Conservation (phyloP, 2,329 filamentous ascomycete species). For the Paracoccidioides lutzii region DNA sequence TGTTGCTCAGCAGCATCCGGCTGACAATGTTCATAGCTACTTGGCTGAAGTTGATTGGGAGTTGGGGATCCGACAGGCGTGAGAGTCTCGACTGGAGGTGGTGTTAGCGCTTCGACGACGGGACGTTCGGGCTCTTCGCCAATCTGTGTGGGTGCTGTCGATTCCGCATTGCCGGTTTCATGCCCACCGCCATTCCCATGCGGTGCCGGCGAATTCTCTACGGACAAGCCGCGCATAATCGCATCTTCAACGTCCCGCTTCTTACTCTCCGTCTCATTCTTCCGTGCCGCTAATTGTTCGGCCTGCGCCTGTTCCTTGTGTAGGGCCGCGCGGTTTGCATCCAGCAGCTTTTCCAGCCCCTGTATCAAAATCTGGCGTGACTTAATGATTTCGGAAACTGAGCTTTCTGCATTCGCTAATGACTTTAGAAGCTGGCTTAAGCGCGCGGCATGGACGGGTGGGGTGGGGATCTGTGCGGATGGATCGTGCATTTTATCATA, state of each 20-base stretch:
- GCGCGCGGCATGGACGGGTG: conserved; percentile 82
- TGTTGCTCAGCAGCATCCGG: neutral
- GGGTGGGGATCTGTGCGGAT: conserved; percentile 54
- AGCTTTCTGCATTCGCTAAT: conserved; percentile 74
- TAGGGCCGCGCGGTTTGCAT: conserved; percentile 57
- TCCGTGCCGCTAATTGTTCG: conserved; percentile 52
- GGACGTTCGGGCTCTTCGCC: conserved; percentile 54
- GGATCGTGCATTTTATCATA: conserved; percentile 74
- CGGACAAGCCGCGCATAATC: conserved; percentile 72
- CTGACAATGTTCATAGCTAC: neutral
- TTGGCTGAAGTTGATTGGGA: conserved; percentile 8
- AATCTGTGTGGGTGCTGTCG: conserved; percentile 6
- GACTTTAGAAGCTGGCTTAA: conserved; percentile 82
- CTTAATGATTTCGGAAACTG: conserved; percentile 79
- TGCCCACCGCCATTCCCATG: conserved; percentile 22
- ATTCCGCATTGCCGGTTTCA: conserved; percentile 16
- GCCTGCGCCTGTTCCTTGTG: conserved; percentile 55
- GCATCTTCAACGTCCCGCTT: conserved; percentile 81
- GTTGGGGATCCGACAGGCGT: conserved; percentile 40
- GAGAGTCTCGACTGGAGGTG: conserved; percentile 51
- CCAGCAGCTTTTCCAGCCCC: conserved; percentile 70
- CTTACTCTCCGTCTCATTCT: conserved; percentile 60
- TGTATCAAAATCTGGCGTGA: conserved; percentile 65
- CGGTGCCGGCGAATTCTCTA: conserved; percentile 41
- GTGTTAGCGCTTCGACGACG: conserved; percentile 74